These are phyloP conservation scores for Amanita rubescens DNA, from an alignment of 768 basidiomycete genomes.

Conservation along the genomic window DNA sequence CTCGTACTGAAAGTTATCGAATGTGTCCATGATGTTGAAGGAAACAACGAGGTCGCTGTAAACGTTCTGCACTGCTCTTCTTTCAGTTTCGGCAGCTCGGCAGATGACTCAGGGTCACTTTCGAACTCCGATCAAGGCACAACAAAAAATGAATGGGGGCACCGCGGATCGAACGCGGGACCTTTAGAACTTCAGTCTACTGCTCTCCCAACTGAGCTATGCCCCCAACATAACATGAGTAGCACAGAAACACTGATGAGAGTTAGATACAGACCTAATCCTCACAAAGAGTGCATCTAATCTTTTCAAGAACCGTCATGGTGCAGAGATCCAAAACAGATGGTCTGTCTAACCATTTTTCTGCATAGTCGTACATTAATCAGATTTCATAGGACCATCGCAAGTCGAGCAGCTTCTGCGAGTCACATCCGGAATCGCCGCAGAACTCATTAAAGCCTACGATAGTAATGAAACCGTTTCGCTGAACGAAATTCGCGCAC, in stretches of 20 bases:
- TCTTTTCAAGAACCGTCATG: background rate
- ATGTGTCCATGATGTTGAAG: conserved; percentile 63
- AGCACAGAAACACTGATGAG: background rate
- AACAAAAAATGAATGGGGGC: conserved; percentile 39
- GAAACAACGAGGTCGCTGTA: conserved; percentile 7
- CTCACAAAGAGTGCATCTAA: background rate
- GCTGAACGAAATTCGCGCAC: conserved; percentile 80
- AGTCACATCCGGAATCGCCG: conserved; percentile 90
- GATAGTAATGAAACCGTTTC: conserved; percentile 73
- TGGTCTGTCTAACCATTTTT: background rate
- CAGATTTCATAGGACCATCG: conserved; percentile 49
- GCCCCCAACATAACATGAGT: conserved; percentile 29
- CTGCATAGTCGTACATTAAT: background rate
- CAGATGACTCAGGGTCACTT: background rate
- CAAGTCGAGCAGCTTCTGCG: conserved; percentile 88
- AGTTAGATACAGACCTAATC: background rate
- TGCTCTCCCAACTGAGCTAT: conserved; percentile 74
- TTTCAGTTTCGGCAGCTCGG: conserved; percentile 1
- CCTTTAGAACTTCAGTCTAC: conserved; percentile 75
- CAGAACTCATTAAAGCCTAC: conserved; percentile 86
- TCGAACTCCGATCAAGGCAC: background rate
- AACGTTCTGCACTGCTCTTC: background rate
- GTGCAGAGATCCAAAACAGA: conserved; percentile 6
- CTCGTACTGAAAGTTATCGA: conserved; percentile 83
- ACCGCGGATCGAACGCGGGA: conserved; percentile 78